phyloP scores from a whole-genome alignment of 768 basidiomycete species.

The Boletus reticulatus region DNA sequence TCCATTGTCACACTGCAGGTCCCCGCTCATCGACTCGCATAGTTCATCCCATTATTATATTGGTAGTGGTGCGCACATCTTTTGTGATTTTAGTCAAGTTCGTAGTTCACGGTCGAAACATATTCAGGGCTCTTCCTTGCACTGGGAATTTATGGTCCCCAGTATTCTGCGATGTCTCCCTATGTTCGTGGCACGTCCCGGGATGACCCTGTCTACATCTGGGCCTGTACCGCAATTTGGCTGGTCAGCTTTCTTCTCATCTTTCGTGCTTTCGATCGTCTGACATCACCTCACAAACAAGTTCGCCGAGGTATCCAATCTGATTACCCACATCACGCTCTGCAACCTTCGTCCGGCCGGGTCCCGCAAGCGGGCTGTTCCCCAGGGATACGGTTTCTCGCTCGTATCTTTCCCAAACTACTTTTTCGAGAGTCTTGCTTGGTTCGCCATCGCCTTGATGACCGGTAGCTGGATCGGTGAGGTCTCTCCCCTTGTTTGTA shows the following conservation, averaged over 20 bases:
- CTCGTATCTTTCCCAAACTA: constrained; percentile 92
- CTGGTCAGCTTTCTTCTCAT: constrained; percentile 50
- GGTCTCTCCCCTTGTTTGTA: constrained; percentile 24
- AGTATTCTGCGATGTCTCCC: constrained; percentile 64
- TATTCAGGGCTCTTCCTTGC: constrained; percentile 68
- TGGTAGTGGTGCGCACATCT: constrained; percentile 49
- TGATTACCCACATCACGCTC: constrained; percentile 78
- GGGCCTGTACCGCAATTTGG: constrained; percentile 66
- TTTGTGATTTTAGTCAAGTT: background rate
- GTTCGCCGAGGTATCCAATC: constrained; percentile 86
- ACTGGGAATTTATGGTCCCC: constrained; percentile 77
- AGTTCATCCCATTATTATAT: constrained; percentile 92
- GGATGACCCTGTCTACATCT: constrained; percentile 66
- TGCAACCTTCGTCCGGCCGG: constrained; percentile 82
- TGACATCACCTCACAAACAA: constrained; percentile 29
- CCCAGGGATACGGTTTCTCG: constrained; percentile 89
- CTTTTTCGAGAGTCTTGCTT: constrained; percentile 82
- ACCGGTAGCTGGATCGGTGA: constrained; percentile 73
- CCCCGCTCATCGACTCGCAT: constrained; percentile 2
- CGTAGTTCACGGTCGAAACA: constrained; percentile 1
- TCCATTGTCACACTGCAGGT: background rate
- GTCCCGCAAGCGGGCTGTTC: constrained; percentile 77
- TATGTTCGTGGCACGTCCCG: constrained; percentile 61
- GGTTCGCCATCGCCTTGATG: constrained; percentile 71
- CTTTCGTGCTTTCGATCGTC: background rate